phyloP scores from a whole-genome alignment of 2,329 filamentous ascomycete species.

The Trichophyton rubrum region DNA sequence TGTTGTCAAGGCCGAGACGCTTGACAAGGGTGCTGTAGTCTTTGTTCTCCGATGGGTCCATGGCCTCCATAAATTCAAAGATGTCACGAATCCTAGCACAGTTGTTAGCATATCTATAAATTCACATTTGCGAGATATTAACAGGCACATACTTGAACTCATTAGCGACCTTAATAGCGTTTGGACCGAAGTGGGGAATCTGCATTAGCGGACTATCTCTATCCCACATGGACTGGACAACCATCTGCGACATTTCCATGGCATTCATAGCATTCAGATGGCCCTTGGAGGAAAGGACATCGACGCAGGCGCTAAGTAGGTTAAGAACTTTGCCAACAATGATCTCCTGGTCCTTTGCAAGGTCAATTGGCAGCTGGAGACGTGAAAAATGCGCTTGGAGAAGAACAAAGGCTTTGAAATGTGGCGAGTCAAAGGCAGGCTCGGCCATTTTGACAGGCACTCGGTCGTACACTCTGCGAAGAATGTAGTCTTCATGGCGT shows the following conservation, averaged over 20 bases:
- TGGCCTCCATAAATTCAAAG: constrained; percentile 96
- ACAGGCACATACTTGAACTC: constrained; percentile 53
- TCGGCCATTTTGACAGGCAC: constrained; percentile 92
- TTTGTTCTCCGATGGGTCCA: constrained; percentile 88
- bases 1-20: constrained; percentile 63
- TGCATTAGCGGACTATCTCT: constrained; percentile 93
- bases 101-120: constrained; percentile 19
- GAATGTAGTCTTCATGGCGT: constrained; percentile 75
- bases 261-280: constrained; percentile 95
- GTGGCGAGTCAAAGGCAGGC: constrained; percentile 75
- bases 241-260: constrained; percentile 99
- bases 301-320: constrained; percentile 80
- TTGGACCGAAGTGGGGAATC: constrained; percentile 82
- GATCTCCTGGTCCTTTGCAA: constrained; percentile 88
- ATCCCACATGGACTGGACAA: constrained; percentile 98
- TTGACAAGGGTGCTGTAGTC: constrained; percentile 68
- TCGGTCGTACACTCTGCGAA: constrained; percentile 86
- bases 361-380: constrained; percentile 89
- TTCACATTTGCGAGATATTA: background rate
- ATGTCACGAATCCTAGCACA: constrained; percentile 66
- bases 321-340: constrained; percentile 75
- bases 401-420: constrained; percentile 97
- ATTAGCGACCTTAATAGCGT: constrained; percentile 70
- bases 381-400: constrained; percentile 94
- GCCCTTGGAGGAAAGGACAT: constrained; percentile 89